Evolutionary conservation across 2,329 filamentous ascomycete species (phyloP).

Genomic region (Ophiognomonia clavigignenti-juglandacearum): DNA sequence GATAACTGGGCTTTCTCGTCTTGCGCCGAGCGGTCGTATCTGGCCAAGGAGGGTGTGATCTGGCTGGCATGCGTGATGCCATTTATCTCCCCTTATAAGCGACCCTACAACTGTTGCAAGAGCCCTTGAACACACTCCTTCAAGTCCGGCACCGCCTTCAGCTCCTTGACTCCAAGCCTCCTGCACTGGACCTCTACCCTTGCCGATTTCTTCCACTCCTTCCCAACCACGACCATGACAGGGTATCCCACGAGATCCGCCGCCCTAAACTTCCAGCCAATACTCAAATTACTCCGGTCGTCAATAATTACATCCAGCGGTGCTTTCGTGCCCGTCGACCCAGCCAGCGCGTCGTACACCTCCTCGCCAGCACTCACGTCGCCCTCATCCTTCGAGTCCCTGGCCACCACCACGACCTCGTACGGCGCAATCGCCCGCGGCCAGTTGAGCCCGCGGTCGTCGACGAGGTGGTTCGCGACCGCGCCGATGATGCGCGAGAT

Average conservation of each 20-base stretch:
- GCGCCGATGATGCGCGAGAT: constrained; percentile 87
- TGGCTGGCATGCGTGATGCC: no score
- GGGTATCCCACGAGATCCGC: constrained; percentile 89
- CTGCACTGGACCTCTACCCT: constrained; percentile 78
- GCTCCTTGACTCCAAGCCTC: constrained; percentile 55
- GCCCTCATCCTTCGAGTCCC: constrained; percentile 28
- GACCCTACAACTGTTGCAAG: constrained; percentile 44
- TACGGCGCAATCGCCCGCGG: constrained; percentile 82
- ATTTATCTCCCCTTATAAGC: background rate
- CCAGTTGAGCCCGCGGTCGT: constrained; percentile 78
- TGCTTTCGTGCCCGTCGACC: constrained; percentile 9
- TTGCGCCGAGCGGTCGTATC: no score
- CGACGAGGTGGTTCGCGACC: constrained; percentile 70
- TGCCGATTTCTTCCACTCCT: constrained; percentile 54
- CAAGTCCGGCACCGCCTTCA: constrained; percentile 48
- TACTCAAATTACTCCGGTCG: constrained; percentile 56
- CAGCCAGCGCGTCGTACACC: constrained; percentile 58
- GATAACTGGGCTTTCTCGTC: no score
- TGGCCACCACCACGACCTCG: constrained; percentile 63
- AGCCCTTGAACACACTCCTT: constrained; percentile 40
- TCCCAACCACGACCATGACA: constrained; percentile 73
- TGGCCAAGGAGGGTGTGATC: no score
- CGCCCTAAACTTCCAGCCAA: constrained; percentile 86
- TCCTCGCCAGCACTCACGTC: constrained; percentile 43
- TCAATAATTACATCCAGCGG: constrained; percentile 66